Evolutionary conservation across 73 alveolate genomes (phyloP), one percentile per base, ranked within the genome.

Genomic region (Tetrahymena borealis): DNA sequence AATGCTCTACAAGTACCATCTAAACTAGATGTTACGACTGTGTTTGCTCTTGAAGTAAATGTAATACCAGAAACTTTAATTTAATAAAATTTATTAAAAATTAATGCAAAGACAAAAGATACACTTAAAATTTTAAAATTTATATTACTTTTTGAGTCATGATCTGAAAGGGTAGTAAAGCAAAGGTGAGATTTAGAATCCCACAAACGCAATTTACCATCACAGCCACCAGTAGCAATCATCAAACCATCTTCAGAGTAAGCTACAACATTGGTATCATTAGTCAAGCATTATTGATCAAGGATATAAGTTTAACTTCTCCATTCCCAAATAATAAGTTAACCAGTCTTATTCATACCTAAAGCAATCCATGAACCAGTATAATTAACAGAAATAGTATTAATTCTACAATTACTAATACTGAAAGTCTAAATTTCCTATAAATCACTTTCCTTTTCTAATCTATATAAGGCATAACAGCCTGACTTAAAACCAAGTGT

Each of bases 1-100:
- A 94, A 98, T 36, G 99, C 99, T 94, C 99, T 95, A 90, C 98
- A 97, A 18, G 99, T 98, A n/a, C 99, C 99, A 95, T 98, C 99
- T 33, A 96, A 93, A 38, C 98, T 93, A 15, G 99, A 94, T 37
- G 97, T 91, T 40, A 98, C 91, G 4, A 97, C 97, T 36, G 97
- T 98, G 24, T 93, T 20, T 78, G 96, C 97, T 78, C 94, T 96
- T 39, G 97, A 97, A 93, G 97, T 94, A 95, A 95, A 98, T 95
- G 96, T 96, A 20, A 98, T 91, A 24, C 97, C 99, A 5, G 99
- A 97, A 5, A 98, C 96, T 90, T 96, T 93, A 18, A 96, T 96
- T 13, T 94, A 94, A 95, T 97, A 99, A 33, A 79, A 92, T 40
- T 78, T 90, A 93, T 93, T 78, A 11, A 93, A 33, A 79, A 39